phyloP scores from a whole-genome alignment of 2,329 filamentous ascomycete species.

The Niveomyces coronatus region DNA sequence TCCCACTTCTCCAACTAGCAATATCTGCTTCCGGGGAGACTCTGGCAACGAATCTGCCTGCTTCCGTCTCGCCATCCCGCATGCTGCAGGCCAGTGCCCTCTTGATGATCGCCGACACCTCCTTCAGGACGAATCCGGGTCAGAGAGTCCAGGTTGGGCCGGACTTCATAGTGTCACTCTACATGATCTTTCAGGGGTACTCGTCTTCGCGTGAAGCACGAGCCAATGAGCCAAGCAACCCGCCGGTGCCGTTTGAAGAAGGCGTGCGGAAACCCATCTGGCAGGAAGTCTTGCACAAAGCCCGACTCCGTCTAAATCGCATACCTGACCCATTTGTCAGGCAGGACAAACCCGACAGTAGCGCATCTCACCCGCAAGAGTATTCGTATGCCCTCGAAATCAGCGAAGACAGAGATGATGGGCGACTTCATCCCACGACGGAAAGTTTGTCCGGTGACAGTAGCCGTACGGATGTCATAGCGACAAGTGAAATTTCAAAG shows the following conservation, averaged over 20 bases:
- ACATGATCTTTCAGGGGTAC: conserved; percentile 90
- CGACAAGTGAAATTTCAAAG: conserved; percentile 59
- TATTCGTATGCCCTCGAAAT: conserved; percentile 76
- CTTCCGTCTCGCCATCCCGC: conserved; percentile 80
- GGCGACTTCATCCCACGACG: conserved; percentile 38
- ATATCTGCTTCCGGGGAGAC: conserved; percentile 90
- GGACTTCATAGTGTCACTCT: conserved; percentile 75
- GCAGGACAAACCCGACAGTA: not conserved
- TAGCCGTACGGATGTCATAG: conserved; percentile 44
- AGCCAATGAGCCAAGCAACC: not conserved
- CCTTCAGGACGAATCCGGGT: conserved; percentile 58
- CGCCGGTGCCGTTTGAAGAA: not conserved
- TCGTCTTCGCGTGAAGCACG: conserved; percentile 24
- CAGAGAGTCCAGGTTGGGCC: conserved; percentile 74
- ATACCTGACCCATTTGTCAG: conserved; percentile 34
- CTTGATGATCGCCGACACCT: conserved; percentile 74
- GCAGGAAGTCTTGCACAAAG: conserved; percentile 96
- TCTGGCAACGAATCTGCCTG: conserved; percentile 67
- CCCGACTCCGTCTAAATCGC: conserved; percentile 68
- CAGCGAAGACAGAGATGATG: conserved; percentile 65
- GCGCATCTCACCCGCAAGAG: conserved; percentile 13
- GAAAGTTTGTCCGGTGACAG: conserved; percentile 22
- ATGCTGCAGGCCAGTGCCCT: conserved; percentile 89
- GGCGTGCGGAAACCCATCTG: conserved; percentile 60
- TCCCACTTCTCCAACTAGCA: conserved; percentile 84